These are phyloP conservation scores for Solanum verrucosum DNA, from an alignment of 257 asterid genomes.

Conservation along the genomic window DNA sequence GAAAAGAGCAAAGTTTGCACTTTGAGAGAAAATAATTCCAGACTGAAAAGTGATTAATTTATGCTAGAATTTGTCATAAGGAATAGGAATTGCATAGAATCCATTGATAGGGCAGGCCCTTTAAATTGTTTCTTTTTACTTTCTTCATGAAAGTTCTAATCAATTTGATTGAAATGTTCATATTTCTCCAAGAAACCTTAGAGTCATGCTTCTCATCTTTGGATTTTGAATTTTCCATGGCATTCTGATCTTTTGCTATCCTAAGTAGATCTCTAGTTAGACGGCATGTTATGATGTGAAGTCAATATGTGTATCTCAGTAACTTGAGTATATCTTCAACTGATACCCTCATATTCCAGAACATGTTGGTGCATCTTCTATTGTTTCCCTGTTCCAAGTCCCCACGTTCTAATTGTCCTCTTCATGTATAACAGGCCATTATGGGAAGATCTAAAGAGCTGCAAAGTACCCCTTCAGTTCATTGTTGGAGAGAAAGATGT, in stretches of 20 bases:
- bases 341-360: not conserved
- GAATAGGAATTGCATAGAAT: not conserved
- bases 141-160: not conserved
- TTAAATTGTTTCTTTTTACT: not conserved
- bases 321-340: not conserved
- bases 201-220: not conserved
- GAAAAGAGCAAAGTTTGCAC: not conserved
- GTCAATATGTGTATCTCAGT: not conserved
- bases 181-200: not conserved
- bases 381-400: not conserved
- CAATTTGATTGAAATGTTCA: not conserved
- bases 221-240: not conserved
- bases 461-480: slow-evolving; percentile 56
- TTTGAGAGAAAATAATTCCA: not conserved
- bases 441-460: slow-evolving; percentile 81
- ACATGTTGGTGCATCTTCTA: not conserved
- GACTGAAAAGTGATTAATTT: not conserved
- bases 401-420: not conserved
- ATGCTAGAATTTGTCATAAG: not conserved
- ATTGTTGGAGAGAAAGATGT: slow-evolving; percentile 75
- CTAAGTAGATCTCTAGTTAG: not conserved
- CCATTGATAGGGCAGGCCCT: not conserved
- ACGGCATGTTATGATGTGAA: not conserved
- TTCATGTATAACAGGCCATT: slow-evolving; percentile 35
- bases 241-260: not conserved